Conservation (phyloP, 306 rosid species). For the Astragalus membranaceus region DNA sequence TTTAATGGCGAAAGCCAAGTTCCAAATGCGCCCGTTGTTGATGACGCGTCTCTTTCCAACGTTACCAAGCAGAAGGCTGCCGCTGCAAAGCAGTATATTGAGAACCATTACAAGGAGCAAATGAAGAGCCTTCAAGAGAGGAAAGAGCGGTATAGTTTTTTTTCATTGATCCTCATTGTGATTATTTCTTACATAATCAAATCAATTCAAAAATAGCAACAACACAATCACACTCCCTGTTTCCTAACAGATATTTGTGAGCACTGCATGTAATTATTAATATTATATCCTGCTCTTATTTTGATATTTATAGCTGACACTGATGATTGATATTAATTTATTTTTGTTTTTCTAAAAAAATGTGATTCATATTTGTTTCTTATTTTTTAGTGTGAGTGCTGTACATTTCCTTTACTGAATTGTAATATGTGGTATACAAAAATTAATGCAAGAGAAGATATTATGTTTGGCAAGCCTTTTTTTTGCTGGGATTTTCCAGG, state of each 20-base stretch:
- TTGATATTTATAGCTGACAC: neutral
- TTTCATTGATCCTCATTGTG: neutral
- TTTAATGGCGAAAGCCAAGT: conserved; percentile 28
- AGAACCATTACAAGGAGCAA: conserved; percentile 96
- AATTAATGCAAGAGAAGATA: neutral
- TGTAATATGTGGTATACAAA: neutral
- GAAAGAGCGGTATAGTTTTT: conserved; percentile 56
- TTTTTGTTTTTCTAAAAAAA: neutral
- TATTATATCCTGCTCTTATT: neutral
- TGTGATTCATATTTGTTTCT: neutral
- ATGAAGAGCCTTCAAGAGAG: conserved; percentile 90
- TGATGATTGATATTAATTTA: neutral
- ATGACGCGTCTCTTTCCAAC: conserved; percentile 56
- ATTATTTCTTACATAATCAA: neutral
- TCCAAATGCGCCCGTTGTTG: conserved; percentile 11
- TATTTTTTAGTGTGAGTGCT: neutral
- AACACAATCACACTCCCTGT: too few species aligned
- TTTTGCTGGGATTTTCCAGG: neutral
- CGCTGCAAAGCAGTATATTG: conserved; percentile 88
- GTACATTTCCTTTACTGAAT: neutral
- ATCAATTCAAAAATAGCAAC: neutral
- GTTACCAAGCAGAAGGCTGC: conserved; percentile 83
- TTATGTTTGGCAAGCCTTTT: neutral
- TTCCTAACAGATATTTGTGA: neutral
- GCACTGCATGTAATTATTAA: neutral